Percentiles rank a stretch among this genome's conserved stretches.
Evolutionary conservation across 2,329 filamentous ascomycete genomes (phyloP).

Genomic region (Fusarium ramigenum): DNA sequence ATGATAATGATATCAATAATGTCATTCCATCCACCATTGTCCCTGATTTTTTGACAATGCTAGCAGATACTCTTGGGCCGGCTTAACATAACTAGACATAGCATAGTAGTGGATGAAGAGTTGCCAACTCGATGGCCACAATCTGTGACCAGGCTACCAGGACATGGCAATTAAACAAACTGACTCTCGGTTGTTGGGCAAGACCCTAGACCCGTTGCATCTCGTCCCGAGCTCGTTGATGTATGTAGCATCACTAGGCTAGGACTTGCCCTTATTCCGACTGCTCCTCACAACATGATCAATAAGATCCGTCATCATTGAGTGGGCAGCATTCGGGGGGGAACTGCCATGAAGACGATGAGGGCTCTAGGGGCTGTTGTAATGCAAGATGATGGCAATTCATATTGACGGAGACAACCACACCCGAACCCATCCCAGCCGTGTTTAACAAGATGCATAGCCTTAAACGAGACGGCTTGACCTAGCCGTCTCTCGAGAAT

Average conservation of each 20-base stretch:
- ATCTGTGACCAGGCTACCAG: conserved; percentile 11
- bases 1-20: not conserved
- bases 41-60: not conserved
- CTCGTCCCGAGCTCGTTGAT: conserved; percentile 18
- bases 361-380: not conserved
- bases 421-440: not conserved
- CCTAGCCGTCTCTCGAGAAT: not conserved
- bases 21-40: not conserved
- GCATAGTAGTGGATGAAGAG: conserved; percentile 9
- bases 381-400: not conserved
- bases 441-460: not conserved
- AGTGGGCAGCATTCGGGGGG: not conserved
- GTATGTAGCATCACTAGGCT: conserved; percentile 2
- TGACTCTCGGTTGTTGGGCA: conserved; percentile 16
- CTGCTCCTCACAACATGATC: not conserved
- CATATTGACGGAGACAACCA: not conserved
- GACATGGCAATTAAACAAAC: conserved; percentile 24
- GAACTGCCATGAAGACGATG: not conserved
- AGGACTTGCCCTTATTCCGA: not conserved
- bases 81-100: not conserved
- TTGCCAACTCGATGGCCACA: conserved; percentile 19
- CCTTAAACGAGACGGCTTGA: not conserved
- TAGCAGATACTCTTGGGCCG: not conserved
- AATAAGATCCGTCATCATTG: not conserved
- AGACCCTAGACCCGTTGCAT: conserved; percentile 20